Evolutionary conservation across 805 yeast species (phyloP).

Genomic region (Schwanniomyces vanrijiae): DNA sequence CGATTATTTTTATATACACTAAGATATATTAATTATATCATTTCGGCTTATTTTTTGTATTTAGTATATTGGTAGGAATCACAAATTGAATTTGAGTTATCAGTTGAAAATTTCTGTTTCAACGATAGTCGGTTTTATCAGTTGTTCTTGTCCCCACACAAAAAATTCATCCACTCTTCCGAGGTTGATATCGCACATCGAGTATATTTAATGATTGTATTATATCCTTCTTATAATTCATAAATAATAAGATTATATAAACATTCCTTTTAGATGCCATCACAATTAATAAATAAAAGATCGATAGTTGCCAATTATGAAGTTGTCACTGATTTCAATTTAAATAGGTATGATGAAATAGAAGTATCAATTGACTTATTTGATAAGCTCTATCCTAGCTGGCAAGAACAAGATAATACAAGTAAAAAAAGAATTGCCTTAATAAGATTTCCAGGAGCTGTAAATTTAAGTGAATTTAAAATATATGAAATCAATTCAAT

Average conservation of each 20-base stretch:
- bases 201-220: background rate
- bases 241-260: background rate
- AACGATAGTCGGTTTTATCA: background rate
- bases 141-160: background rate
- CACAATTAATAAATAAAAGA: background rate
- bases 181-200: background rate
- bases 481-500: slow-evolving; percentile 37
- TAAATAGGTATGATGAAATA: slow-evolving; percentile 23
- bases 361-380: slow-evolving; percentile 35
- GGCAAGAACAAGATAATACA: slow-evolving; percentile 1
- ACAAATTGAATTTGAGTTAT: background rate
- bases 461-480: slow-evolving; percentile 29
- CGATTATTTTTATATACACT: too few species aligned
- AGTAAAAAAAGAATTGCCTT: slow-evolving; percentile 23
- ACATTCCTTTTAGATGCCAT: background rate
- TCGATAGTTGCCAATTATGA: slow-evolving; percentile 24
- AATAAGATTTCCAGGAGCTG: slow-evolving; percentile 39
- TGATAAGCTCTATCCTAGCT: slow-evolving; percentile 28
- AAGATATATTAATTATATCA: too few species aligned
- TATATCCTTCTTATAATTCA: background rate
- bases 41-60: too few species aligned
- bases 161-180: background rate
- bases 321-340: slow-evolving; percentile 30
- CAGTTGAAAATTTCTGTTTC: background rate
- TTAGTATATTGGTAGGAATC: too few species aligned